Conservation (phyloP, 495 filamentous ascomycete genomes). For the Trichoderma gamsii region DNA sequence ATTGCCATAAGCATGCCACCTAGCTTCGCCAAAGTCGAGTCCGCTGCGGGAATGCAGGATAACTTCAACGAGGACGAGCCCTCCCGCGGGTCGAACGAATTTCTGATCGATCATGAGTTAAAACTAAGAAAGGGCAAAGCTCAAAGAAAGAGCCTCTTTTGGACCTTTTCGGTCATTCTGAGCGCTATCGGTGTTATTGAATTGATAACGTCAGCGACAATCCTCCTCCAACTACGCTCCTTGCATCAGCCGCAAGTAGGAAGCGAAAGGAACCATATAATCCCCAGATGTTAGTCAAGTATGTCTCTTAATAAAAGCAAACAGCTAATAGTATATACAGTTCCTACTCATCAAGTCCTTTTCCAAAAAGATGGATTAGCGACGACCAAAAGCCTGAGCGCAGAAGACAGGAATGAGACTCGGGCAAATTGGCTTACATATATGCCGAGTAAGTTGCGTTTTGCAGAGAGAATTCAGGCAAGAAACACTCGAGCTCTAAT, state of each 20-base stretch:
- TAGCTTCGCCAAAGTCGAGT: not conserved
- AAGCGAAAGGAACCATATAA: not conserved
- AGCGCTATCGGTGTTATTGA: not conserved
- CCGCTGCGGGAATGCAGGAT: not conserved
- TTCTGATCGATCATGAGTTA: not conserved
- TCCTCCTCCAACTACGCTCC: not conserved
- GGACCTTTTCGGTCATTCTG: not conserved
- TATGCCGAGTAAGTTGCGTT: not conserved
- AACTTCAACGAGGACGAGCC: too few relatives aligned
- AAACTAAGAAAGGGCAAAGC: not conserved
- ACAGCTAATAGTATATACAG: not conserved
- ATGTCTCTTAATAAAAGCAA: not conserved
- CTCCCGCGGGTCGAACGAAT: not conserved
- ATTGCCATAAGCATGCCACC: not conserved
- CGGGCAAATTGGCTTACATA: not conserved
- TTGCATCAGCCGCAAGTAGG: not conserved
- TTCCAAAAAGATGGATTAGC: not conserved
- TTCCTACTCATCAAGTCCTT: not conserved
- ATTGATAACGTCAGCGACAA: not conserved
- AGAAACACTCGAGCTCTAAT: not conserved
- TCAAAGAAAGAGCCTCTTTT: not conserved
- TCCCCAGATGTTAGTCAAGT: not conserved
- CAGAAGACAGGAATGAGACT: not conserved
- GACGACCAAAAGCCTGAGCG: not conserved
- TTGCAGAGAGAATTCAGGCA: not conserved